Evolutionary conservation across 768 basidiomycete species (phyloP).

Genomic region (Russula virescens): DNA sequence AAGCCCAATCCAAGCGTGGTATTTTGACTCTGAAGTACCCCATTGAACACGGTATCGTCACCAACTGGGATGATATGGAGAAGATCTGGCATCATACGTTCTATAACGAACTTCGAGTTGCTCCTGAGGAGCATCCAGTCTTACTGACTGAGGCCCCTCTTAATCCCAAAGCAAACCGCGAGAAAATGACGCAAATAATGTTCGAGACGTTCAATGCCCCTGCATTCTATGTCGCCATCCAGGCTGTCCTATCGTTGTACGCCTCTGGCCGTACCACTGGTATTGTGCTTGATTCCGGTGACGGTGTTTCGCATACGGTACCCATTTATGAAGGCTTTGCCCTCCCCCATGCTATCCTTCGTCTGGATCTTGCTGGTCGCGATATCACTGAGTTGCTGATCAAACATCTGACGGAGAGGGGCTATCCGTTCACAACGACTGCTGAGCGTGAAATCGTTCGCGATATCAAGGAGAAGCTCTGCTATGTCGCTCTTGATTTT

Average conservation of each 20-base stretch:
- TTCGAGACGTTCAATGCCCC: conserved; percentile 74
- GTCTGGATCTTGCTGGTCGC: conserved; percentile 88
- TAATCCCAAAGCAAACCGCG: conserved; percentile 67
- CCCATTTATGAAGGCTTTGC: conserved; percentile 95
- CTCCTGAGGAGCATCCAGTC: conserved; percentile 70
- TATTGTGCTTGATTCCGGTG: conserved; percentile 93
- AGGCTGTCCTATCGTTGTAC: conserved; percentile 73
- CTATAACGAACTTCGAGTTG: conserved; percentile 76
- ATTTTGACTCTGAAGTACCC: conserved; percentile 91
- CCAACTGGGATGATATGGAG: conserved; percentile 99
- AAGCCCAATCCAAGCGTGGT: conserved; percentile 92
- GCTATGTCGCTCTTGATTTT: conserved; percentile 92
- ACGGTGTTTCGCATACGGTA: conserved; percentile 93
- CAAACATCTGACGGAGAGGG: conserved; percentile 86
- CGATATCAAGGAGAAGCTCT: conserved; percentile 92
- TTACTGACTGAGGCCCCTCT: conserved; percentile 66
- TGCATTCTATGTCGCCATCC: conserved; percentile 69
- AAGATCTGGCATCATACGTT: conserved; percentile 99
- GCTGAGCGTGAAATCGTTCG: conserved; percentile 92
- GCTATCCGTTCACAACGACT: conserved; percentile 90
- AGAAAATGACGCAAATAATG: conserved; percentile 76
- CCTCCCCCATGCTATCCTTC: conserved; percentile 87
- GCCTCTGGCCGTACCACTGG: conserved; percentile 85
- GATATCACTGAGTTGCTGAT: conserved; percentile 49
- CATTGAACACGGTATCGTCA: conserved; percentile 90